Conservation (phyloP, 2,329 filamentous ascomycete genomes). For the Neurospora sp. region DNA sequence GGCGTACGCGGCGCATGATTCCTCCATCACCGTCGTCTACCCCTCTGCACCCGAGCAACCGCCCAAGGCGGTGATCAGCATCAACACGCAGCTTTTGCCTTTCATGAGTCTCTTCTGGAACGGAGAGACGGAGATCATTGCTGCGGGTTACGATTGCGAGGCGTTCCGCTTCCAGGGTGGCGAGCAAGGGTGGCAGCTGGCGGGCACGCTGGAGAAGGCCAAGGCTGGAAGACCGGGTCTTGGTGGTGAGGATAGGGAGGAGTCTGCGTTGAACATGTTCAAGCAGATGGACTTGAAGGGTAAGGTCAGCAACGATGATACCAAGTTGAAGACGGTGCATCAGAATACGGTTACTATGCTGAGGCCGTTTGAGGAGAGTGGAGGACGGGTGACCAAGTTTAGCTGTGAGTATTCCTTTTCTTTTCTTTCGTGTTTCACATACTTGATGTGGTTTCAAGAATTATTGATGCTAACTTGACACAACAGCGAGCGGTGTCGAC, state of each 20-base stretch:
- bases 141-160: slow-evolving; percentile 84
- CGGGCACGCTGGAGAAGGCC: slow-evolving; percentile 60
- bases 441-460: slow-evolving; percentile 2
- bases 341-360: slow-evolving; percentile 92
- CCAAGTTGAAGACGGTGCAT: slow-evolving; percentile 87
- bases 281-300: slow-evolving; percentile 97
- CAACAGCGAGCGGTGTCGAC: slow-evolving; percentile 68
- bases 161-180: slow-evolving; percentile 80
- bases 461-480: slow-evolving; percentile 18
- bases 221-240: slow-evolving; percentile 44
- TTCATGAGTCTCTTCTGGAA: slow-evolving; percentile 93
- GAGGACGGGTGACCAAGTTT: slow-evolving; percentile 63
- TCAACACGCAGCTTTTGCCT: slow-evolving; percentile 81
- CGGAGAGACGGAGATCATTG: slow-evolving; percentile 84
- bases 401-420: slow-evolving; percentile 57
- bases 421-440: slow-evolving; percentile 2
- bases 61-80: slow-evolving; percentile 78
- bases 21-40: slow-evolving; percentile 93
- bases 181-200: slow-evolving; percentile 72
- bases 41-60: slow-evolving; percentile 84
- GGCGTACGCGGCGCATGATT: slow-evolving; percentile 90
- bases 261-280: slow-evolving; percentile 97
- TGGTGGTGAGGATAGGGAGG: slow-evolving; percentile 58
- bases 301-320: slow-evolving; percentile 73
- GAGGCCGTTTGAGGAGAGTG: slow-evolving; percentile 60